Evolutionary conservation across 306 rosid species (phyloP), one percentile per base, ranked within the genome.

Genomic region (Echinosophora koreensis): DNA sequence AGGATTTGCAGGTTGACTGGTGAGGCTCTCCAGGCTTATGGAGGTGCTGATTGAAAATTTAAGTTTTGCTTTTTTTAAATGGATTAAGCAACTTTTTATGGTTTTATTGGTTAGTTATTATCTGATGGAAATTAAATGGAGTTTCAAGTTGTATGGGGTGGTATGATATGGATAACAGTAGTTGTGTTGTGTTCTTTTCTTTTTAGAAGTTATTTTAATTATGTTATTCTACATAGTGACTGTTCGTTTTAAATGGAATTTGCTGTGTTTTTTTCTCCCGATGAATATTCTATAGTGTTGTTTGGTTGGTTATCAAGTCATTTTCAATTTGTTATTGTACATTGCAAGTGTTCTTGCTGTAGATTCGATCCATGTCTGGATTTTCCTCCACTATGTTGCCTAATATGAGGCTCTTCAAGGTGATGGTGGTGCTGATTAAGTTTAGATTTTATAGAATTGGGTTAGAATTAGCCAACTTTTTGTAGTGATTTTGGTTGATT

Each of bases 1-100:
- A 86, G 96, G 89, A 84, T 88, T 83, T 94, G 96, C 86, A 85
- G 97, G 77, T 84, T 92, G 35, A 84, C 93, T 71, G 94, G 93
- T 17, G 93, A 90, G 50, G 87, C 87, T 7, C 88, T 94, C 1
- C 67, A 88, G 57, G 88, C 92, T 38, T 89, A 90, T 84, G 87
- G 82, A 37, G 63, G 58, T 71, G n/a, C 68, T 52, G 63, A 81
- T 38, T 82, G 4, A 47, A 47, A 12, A 51, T 12, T 12, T n/a
- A 28, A 10, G 4, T 16, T 35, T 47, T 12, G 11, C 1, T 18
- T 7, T n/a, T 9, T 7, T 6, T 11, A 7, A 0, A 47, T 12
- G 56, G n/a, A 50, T 55, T 16, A 2, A 32, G 60, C 30, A 16
- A 17, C 3, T 55, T 18, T 52, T 6, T 3, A 6, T 52, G 4